Base-by-base conservation (phyloP, 2,329 filamentous ascomycete species). In the Davidsoniella eucalypti region DNA sequence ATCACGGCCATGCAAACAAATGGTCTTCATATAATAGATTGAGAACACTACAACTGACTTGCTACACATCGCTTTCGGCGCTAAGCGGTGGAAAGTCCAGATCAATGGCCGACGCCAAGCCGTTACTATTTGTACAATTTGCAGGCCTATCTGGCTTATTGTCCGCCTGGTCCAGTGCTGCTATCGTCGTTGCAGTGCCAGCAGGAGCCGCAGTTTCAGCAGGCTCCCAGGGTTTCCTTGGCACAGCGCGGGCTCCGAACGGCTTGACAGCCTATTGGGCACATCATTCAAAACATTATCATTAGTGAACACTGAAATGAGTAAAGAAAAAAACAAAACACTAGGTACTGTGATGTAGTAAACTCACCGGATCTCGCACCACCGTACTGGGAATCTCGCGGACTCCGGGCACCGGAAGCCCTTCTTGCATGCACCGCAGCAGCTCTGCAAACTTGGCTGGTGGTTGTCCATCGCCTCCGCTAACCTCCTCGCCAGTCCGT, bases 331-430 rank as follows among this genome's bases (percentile, higher is more conserved):
- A 17, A 23, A 29, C 71, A 40, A 10, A 37, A 18, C 44, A 17
- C 23, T 26, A 23, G n/a, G 25, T 25, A 45, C 2, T 10, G 18
- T 14, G 16, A 36, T 21, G 17, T 9, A 16, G 23, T 23, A 16
- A 48, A 59, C 71, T 74, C 54, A 83, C 81, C 54, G 85, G 75
- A 4, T 82, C 82, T 49, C 78, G 71, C 17, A 88, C 69, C 4
- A 94, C 69, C 0, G 82, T 92, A 56, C 86, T 76, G 4, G 88
- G 87, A 49, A 95, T 90, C 55, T 94, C 78, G 57, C 80, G 80
- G 59, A 95, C 93, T 1, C 88, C 88, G 1, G 87, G 87, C 41
- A 95, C 82, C 0, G 84, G 81, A 57, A 86, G 79, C 49, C 87
- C 87, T 25, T 78, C 80, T 21, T 85, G 84, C 49, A 95, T 84